A percentile compares a stretch with the other conserved stretches of the same genome.
Conservation (phyloP, 768 basidiomycete genomes). For the Daedaleopsis sinensis region DNA sequence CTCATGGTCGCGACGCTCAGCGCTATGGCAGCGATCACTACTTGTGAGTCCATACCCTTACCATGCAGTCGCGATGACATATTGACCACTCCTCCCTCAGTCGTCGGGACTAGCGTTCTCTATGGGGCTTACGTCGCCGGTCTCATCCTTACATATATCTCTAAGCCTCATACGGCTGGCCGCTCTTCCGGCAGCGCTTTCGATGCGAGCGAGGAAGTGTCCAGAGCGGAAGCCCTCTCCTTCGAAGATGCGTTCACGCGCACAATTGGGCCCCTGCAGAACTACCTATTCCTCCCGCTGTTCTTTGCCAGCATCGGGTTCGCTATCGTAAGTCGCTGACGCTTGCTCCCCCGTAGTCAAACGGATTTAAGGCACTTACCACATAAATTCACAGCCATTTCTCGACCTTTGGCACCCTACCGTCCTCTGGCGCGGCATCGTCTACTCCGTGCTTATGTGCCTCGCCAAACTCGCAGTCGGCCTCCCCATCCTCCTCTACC, state of each 20-base stretch:
- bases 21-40: conserved; percentile 49
- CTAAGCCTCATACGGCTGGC: conserved; percentile 16
- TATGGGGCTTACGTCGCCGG: conserved; percentile 68
- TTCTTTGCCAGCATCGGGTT: conserved; percentile 72
- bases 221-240: conserved; percentile 11
- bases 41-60: conserved; percentile 35
- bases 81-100: conserved; percentile 7
- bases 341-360: too few species aligned
- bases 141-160: conserved; percentile 44
- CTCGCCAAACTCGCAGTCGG: conserved; percentile 55
- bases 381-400: conserved; percentile 21
- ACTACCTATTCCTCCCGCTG: conserved; percentile 53
- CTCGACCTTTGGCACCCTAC: conserved; percentile 24
- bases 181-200: not conserved
- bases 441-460: conserved; percentile 62
- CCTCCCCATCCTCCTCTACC: conserved; percentile 41
- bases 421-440: conserved; percentile 55
- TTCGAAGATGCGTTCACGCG: conserved; percentile 23
- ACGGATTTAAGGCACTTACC: too few species aligned
- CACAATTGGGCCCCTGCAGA: conserved; percentile 37
- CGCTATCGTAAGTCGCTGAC: conserved; percentile 31
- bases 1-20: conserved; percentile 42
- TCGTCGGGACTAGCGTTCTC: conserved; percentile 57
- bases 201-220: not conserved
- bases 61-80: not conserved